phyloP scores from a whole-genome alignment of 768 basidiomycete genomes.

The Hygrophorus russula region DNA sequence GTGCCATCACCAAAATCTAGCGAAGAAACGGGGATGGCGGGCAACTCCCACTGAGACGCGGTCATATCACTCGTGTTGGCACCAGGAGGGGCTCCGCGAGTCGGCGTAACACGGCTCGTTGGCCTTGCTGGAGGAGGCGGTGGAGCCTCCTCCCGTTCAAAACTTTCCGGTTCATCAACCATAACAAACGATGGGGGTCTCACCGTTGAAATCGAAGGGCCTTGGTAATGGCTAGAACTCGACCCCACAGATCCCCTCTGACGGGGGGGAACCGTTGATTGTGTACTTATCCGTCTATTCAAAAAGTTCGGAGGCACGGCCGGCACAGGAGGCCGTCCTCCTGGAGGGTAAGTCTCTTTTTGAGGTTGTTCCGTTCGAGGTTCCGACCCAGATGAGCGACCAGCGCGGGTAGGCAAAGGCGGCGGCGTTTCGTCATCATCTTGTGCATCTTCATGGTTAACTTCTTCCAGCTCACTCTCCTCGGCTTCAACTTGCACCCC shows the following conservation, averaged over 20 bases:
- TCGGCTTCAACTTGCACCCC: conserved; percentile 56
- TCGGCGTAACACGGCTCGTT: conserved; percentile 17
- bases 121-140: conserved; percentile 33
- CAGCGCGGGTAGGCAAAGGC: conserved; percentile 40
- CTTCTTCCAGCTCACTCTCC: conserved; percentile 65
- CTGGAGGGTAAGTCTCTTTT: conserved; percentile 9
- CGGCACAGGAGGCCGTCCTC: conserved; percentile 14
- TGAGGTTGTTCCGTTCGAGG: conserved; percentile 5
- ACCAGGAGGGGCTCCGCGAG: conserved; percentile 15
- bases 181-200: conserved; percentile 49
- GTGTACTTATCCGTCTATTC: too few relatives aligned
- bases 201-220: conserved; percentile 5
- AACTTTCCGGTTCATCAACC: conserved; percentile 40
- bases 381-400: conserved; percentile 1
- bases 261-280: conserved; percentile 26
- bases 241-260: conserved; percentile 30
- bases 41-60: conserved; percentile 53
- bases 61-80: conserved; percentile 26
- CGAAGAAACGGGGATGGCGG: conserved; percentile 42
- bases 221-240: conserved; percentile 5
- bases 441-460: conserved; percentile 42
- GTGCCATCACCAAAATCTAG: conserved; percentile 38
- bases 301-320: neutral
- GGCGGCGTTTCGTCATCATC: conserved; percentile 42
- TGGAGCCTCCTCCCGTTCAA: conserved; percentile 24